These are phyloP conservation scores for Zygoascus ofunaensis DNA, from an alignment of 805 yeast genomes.

Conservation along the genomic window DNA sequence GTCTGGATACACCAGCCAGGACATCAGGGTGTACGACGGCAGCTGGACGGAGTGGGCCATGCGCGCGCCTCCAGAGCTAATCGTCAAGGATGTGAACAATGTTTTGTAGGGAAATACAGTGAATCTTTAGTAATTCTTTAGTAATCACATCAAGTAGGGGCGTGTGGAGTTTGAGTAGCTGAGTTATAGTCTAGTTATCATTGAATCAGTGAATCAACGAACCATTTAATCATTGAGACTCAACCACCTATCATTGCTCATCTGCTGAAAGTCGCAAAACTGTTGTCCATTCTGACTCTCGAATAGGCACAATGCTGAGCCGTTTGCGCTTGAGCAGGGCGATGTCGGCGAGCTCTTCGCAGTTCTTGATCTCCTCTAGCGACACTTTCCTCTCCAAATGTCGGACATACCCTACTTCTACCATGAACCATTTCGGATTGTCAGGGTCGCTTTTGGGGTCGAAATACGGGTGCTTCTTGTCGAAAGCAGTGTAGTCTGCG, in stretches of 20 bases:
- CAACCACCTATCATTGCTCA: too few species aligned
- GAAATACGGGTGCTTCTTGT: constrained; percentile 36
- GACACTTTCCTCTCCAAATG: constrained; percentile 36
- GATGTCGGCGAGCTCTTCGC: constrained; percentile 32
- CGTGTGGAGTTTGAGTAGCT: too few species aligned
- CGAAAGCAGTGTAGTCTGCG: constrained; percentile 31
- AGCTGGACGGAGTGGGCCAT: constrained; percentile 67
- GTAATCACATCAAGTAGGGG: too few species aligned
- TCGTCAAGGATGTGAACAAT: constrained; percentile 34
- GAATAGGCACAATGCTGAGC: constrained; percentile 44
- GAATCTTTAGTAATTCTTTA: too few species aligned
- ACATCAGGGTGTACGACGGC: constrained; percentile 55
- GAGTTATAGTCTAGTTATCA: too few species aligned
- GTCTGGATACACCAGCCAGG: constrained; percentile 31
- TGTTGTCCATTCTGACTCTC: constrained; percentile 35
- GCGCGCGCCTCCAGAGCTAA: constrained; percentile 50
- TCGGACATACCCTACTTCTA: constrained; percentile 38
- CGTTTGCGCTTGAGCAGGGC: constrained; percentile 41
- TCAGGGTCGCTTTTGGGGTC: constrained; percentile 38
- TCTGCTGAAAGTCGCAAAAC: too few species aligned
- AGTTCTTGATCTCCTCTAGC: constrained; percentile 33
- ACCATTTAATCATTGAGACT: too few species aligned
- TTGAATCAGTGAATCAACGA: too few species aligned
- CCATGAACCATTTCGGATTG: constrained; percentile 50
- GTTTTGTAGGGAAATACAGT: too few species aligned